Evolutionary conservation across 2,329 filamentous ascomycete species (phyloP), one percentile per base, ranked within the genome.

Genomic region (Rhytidhysteron rufulum): DNA sequence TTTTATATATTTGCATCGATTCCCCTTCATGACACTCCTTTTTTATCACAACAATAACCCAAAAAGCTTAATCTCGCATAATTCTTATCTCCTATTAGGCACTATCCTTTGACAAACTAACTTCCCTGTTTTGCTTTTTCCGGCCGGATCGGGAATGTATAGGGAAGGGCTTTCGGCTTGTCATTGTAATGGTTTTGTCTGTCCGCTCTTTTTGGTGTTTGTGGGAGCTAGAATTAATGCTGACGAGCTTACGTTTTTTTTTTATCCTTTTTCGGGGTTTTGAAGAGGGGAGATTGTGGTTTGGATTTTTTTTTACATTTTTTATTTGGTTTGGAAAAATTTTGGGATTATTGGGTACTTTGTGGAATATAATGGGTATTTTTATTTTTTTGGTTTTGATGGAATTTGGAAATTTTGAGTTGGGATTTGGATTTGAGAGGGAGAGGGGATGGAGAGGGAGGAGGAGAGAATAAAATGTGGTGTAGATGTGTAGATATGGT

Each of bases 101-200:
- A n/a, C n/a, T n/a, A n/a, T n/a, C n/a, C n/a, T n/a, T n/a, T n/a
- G n/a, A n/a, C n/a, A n/a, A n/a, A n/a, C n/a, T n/a, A n/a, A n/a
- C n/a, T n/a, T n/a, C n/a, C n/a, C n/a, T n/a, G n/a, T n/a, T n/a
- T n/a, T n/a, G n/a, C n/a, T n/a, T n/a, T n/a, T n/a, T n/a, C n/a
- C n/a, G n/a, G n/a, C n/a, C n/a, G n/a, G n/a, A n/a, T n/a, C n/a
- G n/a, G n/a, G n/a, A n/a, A n/a, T n/a, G n/a, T n/a, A n/a, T n/a
- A n/a, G n/a, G n/a, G n/a, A n/a, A n/a, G n/a, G n/a, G n/a, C n/a
- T n/a, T n/a, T n/a, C n/a, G n/a, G n/a, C n/a, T n/a, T n/a, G n/a
- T n/a, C n/a, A n/a, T n/a, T n/a, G 17, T 49, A 48, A 49, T 47
- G 44, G n/a, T 45, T 36, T 48, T 49, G 44, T 48, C 42, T n/a